Evolutionary conservation across 2,329 filamentous ascomycete genomes (phyloP).

Genomic region (Diplodia mutila): DNA sequence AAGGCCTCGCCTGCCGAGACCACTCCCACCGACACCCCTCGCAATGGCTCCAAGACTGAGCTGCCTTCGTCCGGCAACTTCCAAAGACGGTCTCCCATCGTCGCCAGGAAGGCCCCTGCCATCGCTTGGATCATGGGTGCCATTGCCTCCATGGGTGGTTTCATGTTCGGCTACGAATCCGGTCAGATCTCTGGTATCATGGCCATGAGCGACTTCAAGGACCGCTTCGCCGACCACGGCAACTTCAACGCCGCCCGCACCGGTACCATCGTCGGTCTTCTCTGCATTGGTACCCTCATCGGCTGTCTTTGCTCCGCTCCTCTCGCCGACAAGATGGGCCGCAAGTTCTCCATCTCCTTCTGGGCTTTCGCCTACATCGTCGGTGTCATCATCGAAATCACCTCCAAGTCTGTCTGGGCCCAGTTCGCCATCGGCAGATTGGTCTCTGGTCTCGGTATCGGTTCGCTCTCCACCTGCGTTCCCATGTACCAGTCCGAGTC

Average conservation of each 20-base stretch:
- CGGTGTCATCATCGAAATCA: conserved; percentile 50
- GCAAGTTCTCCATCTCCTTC: conserved; percentile 53
- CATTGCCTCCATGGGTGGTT: conserved; percentile 62
- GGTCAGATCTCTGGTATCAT: conserved; percentile 46
- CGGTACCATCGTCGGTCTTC: conserved; percentile 51
- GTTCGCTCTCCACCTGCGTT: conserved; percentile 58
- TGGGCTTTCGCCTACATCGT: conserved; percentile 49
- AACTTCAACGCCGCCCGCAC: conserved; percentile 39
- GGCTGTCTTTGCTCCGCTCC: conserved; percentile 48
- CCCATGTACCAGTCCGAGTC: conserved; percentile 71
- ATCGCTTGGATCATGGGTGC: conserved; percentile 57
- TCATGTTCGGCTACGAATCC: conserved; percentile 67
- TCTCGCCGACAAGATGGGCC: conserved; percentile 59
- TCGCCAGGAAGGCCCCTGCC: conserved; percentile 1
- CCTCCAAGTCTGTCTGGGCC: conserved; percentile 45
- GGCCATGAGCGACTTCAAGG: conserved; percentile 55
- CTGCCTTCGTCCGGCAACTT: not conserved
- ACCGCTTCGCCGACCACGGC: conserved; percentile 54
- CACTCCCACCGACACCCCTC: conserved; percentile 24
- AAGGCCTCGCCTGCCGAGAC: conserved; percentile 24
- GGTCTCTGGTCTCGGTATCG: conserved; percentile 49
- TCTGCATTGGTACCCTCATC: conserved; percentile 47
- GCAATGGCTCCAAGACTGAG: conserved; percentile 16
- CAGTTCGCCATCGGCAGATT: conserved; percentile 54
- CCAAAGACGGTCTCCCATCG: not conserved